Percentiles rank a stretch among this genome's conserved stretches.
These are phyloP conservation scores for Camelina hispida DNA, from an alignment of 345 rosid genomes.

Conservation along the genomic window DNA sequence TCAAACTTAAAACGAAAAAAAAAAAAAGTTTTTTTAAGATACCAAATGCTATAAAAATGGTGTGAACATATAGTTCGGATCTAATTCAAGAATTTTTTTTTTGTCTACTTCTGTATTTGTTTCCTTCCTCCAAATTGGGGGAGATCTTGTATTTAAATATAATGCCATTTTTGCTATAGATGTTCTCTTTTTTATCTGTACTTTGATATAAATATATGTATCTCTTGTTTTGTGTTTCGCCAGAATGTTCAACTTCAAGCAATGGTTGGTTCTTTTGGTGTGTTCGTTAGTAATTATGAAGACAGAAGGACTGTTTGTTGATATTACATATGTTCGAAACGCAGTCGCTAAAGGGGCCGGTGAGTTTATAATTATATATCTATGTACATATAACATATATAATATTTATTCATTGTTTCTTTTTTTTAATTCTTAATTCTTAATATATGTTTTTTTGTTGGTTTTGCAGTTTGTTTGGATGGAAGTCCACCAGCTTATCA, in stretches of 20 bases:
- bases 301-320: slow-evolving; percentile 56
- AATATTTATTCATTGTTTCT: background rate
- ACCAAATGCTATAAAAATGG: slow-evolving; percentile 20
- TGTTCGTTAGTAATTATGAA: slow-evolving; percentile 50
- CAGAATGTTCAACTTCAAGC: slow-evolving; percentile 69
- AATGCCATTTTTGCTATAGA: slow-evolving; percentile 28
- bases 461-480: slow-evolving; percentile 82
- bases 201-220: background rate
- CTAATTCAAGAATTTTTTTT: slow-evolving; percentile 1
- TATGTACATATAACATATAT: background rate
- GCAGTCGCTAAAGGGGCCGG: slow-evolving; percentile 92
- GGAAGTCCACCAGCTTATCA: slow-evolving; percentile 99
- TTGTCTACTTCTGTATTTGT: slow-evolving; percentile 20
- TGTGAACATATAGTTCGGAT: slow-evolving; percentile 29
- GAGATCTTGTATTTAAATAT: slow-evolving; percentile 20
- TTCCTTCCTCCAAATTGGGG: slow-evolving; percentile 13
- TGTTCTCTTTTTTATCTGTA: slow-evolving; percentile 11
- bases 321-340: slow-evolving; percentile 61
- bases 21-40: background rate
- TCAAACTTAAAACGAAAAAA: background rate
- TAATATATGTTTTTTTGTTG: slow-evolving; percentile 12
- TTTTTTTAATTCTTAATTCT: background rate
- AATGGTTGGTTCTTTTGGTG: slow-evolving; percentile 51
- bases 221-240: background rate
- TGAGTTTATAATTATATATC: slow-evolving; percentile 34